These are phyloP conservation scores for Colletotrichum musicola DNA, from an alignment of 2,329 filamentous ascomycete species.

Conservation along the genomic window DNA sequence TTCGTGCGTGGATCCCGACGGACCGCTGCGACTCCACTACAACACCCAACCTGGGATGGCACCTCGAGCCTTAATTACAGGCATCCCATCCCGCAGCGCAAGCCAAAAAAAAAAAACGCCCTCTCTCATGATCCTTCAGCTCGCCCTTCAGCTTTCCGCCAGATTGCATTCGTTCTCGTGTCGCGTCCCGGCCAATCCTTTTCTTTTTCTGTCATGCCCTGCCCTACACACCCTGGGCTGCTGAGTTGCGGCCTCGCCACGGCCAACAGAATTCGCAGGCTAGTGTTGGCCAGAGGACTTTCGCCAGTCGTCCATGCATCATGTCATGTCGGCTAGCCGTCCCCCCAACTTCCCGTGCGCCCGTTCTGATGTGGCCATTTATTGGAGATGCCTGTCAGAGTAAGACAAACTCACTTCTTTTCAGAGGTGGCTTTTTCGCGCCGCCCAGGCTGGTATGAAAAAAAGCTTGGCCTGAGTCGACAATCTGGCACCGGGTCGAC, in stretches of 20 bases:
- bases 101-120: too few relatives aligned
- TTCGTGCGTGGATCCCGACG: too few relatives aligned
- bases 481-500: constrained; percentile 1
- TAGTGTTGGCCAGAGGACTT: too few relatives aligned
- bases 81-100: too few relatives aligned
- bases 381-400: constrained; percentile 14
- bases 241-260: too few relatives aligned
- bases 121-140: too few relatives aligned
- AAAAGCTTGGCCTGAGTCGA: constrained; percentile 23
- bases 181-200: background rate
- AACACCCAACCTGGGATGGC: too few relatives aligned
- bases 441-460: background rate
- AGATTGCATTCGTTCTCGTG: background rate
- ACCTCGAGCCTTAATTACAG: too few relatives aligned
- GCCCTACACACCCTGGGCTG: too few relatives aligned
- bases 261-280: too few relatives aligned
- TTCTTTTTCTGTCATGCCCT: background rate
- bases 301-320: background rate
- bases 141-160: background rate
- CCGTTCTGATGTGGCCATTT: constrained; percentile 12
- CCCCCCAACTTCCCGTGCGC: constrained; percentile 33
- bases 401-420: constrained; percentile 3
- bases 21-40: too few relatives aligned
- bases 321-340: constrained; percentile 27
- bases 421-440: background rate